Base-by-base conservation (phyloP, 78 protist species). In the Pigoraptor vietnamica region DNA sequence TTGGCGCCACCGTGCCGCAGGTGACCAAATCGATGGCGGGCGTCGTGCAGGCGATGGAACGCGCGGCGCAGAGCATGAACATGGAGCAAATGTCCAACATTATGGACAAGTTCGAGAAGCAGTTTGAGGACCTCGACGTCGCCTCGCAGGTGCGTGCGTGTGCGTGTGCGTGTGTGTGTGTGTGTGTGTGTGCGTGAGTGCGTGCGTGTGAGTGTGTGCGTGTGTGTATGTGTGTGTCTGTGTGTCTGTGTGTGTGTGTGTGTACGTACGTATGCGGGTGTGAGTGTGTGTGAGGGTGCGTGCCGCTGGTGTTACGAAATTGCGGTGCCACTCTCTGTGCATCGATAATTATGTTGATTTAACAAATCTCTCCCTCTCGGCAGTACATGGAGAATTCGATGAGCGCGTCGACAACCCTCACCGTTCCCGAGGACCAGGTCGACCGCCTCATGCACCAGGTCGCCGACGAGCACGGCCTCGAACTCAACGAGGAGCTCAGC, bases 91-190 rank as follows among this genome's bases (percentile, higher is more conserved):
- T 97, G 23, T 87, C 96, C 6, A 81, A n/a, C 32, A 93, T 95
- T 34, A 98, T 98, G 99, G 99, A 98, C 87, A 94, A 95, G 91
- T 98, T 98, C n/a, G 99, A 98, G 92, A 21, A 92, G 87, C 99
- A 98, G 88, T 98, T 98, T 81, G 99, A 97, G 55, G 93, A 95
- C 86, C 55, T 98, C 55, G 99, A 98, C 92, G 98, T 98, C 21
- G 96, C 89, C 39, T 82, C 97, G 25, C 94, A n/a, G n/a, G n/a
- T n/a, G 92, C 0, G 96, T 95, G 81, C n/a, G n/a, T n/a, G n/a
- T n/a, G n/a, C n/a, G n/a, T n/a, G n/a, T n/a, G n/a, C n/a, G n/a
- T n/a, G n/a, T n/a, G n/a, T n/a, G n/a, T n/a, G n/a, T n/a, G n/a
- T n/a, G n/a, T n/a, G n/a, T n/a, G n/a, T n/a, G n/a, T n/a, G n/a